Conservation (phyloP, 2,329 filamentous ascomycete species). For the Aspergillus udagawae region DNA sequence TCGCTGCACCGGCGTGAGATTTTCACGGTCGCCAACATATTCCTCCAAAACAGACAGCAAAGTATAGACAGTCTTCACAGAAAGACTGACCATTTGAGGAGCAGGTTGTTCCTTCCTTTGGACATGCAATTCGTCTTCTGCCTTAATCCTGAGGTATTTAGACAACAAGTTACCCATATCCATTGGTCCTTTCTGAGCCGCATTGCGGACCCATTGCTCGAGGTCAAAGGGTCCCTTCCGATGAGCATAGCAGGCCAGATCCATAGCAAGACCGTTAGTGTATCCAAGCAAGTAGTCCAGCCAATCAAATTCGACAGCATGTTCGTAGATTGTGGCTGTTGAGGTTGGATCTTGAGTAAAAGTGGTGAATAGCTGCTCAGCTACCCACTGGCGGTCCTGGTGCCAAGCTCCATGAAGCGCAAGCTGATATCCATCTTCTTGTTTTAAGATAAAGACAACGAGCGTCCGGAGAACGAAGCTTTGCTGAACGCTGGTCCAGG, state of each 20-base stretch:
- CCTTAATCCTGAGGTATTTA: slow-evolving; percentile 81
- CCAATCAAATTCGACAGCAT: slow-evolving; percentile 79
- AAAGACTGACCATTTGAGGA: slow-evolving; percentile 67
- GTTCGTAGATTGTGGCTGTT: slow-evolving; percentile 68
- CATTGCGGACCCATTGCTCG: slow-evolving; percentile 71
- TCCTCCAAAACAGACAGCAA: slow-evolving; percentile 76
- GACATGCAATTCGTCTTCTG: slow-evolving; percentile 70
- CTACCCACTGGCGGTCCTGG: slow-evolving; percentile 84
- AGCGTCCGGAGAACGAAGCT: slow-evolving; percentile 55
- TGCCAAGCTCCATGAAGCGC: slow-evolving; percentile 90
- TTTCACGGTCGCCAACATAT: slow-evolving; percentile 55
- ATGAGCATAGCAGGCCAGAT: slow-evolving; percentile 81
- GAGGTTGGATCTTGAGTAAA: slow-evolving; percentile 68
- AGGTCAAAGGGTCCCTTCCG: slow-evolving; percentile 76
- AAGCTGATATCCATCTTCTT: slow-evolving; percentile 74
- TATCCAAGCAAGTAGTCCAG: slow-evolving; percentile 74
- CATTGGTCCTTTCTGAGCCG: slow-evolving; percentile 58
- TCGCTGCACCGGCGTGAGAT: slow-evolving; percentile 77
- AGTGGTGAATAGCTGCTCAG: slow-evolving; percentile 70
- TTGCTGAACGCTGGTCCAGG: slow-evolving; percentile 47
- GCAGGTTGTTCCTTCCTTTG: slow-evolving; percentile 66
- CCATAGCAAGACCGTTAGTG: slow-evolving; percentile 78
- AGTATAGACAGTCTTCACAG: slow-evolving; percentile 78
- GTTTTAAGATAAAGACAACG: slow-evolving; percentile 76
- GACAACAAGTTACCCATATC: slow-evolving; percentile 68